Percentiles rank a stretch among this genome's conserved stretches.
phyloP scores from a whole-genome alignment of 1,284 basidiomycete species.

The Cystobasidium sp. region DNA sequence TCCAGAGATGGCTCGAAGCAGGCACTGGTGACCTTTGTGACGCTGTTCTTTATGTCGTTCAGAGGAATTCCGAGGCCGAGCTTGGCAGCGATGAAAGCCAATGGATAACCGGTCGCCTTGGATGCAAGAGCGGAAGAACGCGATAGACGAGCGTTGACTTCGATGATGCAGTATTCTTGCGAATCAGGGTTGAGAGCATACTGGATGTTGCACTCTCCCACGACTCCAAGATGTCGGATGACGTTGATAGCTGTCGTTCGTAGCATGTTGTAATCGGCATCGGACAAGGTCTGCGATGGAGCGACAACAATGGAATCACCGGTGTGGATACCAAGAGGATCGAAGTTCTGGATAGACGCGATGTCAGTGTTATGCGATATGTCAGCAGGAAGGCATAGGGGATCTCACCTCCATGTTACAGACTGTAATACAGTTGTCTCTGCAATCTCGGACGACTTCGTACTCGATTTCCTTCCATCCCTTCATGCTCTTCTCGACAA shows the following conservation, averaged over 20 bases:
- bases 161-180: constrained; percentile 98
- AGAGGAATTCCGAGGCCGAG: constrained; percentile 94
- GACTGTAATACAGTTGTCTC: constrained; percentile 97
- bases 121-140: constrained; percentile 97
- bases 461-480: constrained; percentile 99
- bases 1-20: constrained; percentile 98
- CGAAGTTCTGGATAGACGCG: constrained; percentile 76
- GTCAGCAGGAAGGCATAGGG: constrained; percentile 2
- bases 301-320: constrained; percentile 99
- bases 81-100: constrained; percentile 98
- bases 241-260: constrained; percentile 97
- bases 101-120: constrained; percentile 96
- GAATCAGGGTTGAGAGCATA: constrained; percentile 95
- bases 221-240: constrained; percentile 93
- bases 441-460: constrained; percentile 97
- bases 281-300: constrained; percentile 96
- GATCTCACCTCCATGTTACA: constrained; percentile 96
- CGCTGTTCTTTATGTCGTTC: constrained; percentile 96
- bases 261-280: constrained; percentile 98
- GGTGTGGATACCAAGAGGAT: constrained; percentile 96
- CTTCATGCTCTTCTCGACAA: constrained; percentile 99
- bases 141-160: constrained; percentile 98
- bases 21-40: constrained; percentile 92
- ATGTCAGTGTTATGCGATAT: constrained; percentile 17
- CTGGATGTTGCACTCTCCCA: constrained; percentile 99